A percentile compares a stretch with the other conserved stretches of the same genome.
Conservation (phyloP, 495 filamentous ascomycete genomes). For the Recurvomyces mirabilis region DNA sequence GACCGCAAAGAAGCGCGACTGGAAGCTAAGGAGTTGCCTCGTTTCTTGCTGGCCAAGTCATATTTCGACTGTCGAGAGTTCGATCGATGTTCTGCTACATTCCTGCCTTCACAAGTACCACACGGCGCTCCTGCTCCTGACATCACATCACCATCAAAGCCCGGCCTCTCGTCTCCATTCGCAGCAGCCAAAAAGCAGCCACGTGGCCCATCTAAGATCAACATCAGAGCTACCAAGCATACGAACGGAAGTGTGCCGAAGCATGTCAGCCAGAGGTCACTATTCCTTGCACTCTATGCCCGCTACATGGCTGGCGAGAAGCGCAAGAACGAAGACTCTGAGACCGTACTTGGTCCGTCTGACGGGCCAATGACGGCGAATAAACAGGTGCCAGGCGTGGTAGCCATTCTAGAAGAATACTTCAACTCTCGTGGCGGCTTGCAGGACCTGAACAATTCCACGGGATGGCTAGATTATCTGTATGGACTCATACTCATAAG, state of each 20-base stretch:
- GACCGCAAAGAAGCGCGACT: constrained; percentile 58
- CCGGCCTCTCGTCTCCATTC: constrained; percentile 16
- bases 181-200: constrained; percentile 2
- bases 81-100: constrained; percentile 85
- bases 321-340: constrained; percentile 85
- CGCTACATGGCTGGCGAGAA: constrained; percentile 92
- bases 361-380: constrained; percentile 77
- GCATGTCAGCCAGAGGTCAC: constrained; percentile 69
- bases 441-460: constrained; percentile 43
- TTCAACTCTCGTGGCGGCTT: constrained; percentile 45
- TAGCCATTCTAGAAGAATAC: constrained; percentile 65
- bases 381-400: constrained; percentile 64
- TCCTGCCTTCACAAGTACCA: constrained; percentile 58
- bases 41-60: constrained; percentile 84
- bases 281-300: constrained; percentile 90
- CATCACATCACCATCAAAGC: neutral
- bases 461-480: constrained; percentile 94
- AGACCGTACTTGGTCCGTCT: constrained; percentile 92
- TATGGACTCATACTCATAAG: constrained; percentile 86
- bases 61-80: constrained; percentile 94
- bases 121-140: constrained; percentile 39
- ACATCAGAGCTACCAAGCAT: constrained; percentile 30
- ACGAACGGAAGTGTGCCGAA: constrained; percentile 28
- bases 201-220: too few species aligned
- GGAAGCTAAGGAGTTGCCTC: constrained; percentile 68